Base-by-base conservation (phyloP, 1,139 yeast genomes). In the Kodamaea sp. region DNA sequence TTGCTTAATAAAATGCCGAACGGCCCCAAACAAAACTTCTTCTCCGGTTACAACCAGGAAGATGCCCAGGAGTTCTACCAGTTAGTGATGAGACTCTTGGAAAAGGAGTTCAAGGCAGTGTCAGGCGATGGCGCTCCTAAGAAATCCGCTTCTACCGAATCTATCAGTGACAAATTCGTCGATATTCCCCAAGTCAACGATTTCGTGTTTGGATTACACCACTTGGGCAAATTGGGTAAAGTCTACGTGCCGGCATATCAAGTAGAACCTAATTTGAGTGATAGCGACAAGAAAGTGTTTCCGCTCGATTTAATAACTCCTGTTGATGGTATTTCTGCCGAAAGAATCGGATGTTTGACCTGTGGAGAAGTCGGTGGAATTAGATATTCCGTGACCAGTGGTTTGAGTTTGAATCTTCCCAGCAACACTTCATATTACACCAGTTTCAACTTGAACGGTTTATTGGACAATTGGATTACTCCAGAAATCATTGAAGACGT, bases 311-410 rank as follows among this genome's bases (percentile, higher is more conserved):
- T 86, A 34, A 57, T 88, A 3, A 88, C 96, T 0, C 97, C 97
- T 0, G 89, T 89, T 13, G 97, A 89, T 63, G 97, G 97, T 3
- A 65, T 85, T 3, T 77, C 83, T 16, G 92, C 87, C 2, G 95
- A 86, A 51, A 71, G 96, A 51, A 88, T 89, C 35, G 96, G 96
- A 0, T 89, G 97, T 57, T 70, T 86, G 31, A 71, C 74, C 12
- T 89, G 97, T 69, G 96, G 96, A 39, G 97, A 89, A 54, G 86
- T 81, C 57, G 96, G 96, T 32, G 97, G 97, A 2, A 82, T 89
- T 16, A 71, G 96, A 44, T 82, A 82, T 47, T 83, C 94, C 4
- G 87, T 88, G 0, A 74, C 79, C 24, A 82, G 94, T 47, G 95
- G 96, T 0, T 66, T 89, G 32, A 86, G 90, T 47, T 71, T 89